These are phyloP conservation scores for Cladorrhinum sp. DNA, from an alignment of 2,329 filamentous ascomycete species.

Conservation along the genomic window DNA sequence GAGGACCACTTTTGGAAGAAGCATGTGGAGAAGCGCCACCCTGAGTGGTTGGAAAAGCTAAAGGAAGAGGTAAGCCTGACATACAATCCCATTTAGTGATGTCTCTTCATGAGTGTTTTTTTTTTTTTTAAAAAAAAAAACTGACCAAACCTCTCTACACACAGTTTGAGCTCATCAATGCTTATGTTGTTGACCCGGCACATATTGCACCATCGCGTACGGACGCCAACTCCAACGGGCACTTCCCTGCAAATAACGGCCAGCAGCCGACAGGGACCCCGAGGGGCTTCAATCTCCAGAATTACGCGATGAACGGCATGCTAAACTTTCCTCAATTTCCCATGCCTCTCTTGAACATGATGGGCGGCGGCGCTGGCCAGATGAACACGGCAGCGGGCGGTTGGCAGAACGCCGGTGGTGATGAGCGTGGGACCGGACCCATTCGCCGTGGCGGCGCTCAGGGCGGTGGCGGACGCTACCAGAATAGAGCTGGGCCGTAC, in stretches of 20 bases:
- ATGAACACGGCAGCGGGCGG: conserved; percentile 38
- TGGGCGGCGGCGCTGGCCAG: conserved; percentile 41
- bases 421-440: conserved; percentile 55
- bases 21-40: conserved; percentile 93
- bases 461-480: conserved; percentile 49
- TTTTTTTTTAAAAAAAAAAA: too few relatives aligned
- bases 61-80: conserved; percentile 70
- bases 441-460: conserved; percentile 62
- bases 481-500: conserved; percentile 68
- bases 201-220: conserved; percentile 92
- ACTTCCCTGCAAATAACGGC: conserved; percentile 79
- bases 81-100: background rate
- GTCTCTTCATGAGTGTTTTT: background rate
- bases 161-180: conserved; percentile 85
- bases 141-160: conserved; percentile 6
- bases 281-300: conserved; percentile 83
- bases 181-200: conserved; percentile 89
- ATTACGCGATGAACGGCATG: conserved; percentile 60
- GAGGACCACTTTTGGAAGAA: conserved; percentile 97
- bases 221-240: conserved; percentile 91
- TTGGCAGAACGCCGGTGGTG: conserved; percentile 54
- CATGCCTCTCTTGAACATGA: conserved; percentile 50
- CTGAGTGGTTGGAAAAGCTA: conserved; percentile 78
- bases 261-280: conserved; percentile 80
- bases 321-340: conserved; percentile 61